Evolutionary conservation across 164 flowering plant species (phyloP).

Genomic region (Litsea cubeba): DNA sequence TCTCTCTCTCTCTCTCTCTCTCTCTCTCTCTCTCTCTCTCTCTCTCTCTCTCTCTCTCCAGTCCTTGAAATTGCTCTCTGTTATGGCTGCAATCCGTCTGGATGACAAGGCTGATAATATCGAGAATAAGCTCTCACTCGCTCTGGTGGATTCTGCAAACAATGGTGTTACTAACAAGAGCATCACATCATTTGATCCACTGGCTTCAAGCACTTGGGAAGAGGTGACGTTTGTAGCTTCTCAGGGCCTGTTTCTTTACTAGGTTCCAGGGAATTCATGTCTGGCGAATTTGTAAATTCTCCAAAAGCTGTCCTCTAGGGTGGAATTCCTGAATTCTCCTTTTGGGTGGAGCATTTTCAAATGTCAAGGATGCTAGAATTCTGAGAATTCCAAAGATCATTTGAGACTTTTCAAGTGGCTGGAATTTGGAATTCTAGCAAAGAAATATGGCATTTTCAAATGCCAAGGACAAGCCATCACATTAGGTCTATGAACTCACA

Average conservation of each 20-base stretch:
- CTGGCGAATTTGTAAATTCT: too few relatives aligned
- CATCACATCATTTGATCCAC: constrained; percentile 61
- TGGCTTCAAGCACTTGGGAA: constrained; percentile 98
- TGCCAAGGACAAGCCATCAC: too few relatives aligned
- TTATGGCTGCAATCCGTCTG: constrained; percentile 85
- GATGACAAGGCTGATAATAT: constrained; percentile 64
- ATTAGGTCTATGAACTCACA: too few relatives aligned
- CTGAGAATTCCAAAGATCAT: too few relatives aligned
- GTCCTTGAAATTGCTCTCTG: constrained; percentile 93
- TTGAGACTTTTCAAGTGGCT: too few relatives aligned
- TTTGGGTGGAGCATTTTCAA: too few relatives aligned
- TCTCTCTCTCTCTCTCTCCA: constrained; percentile 21
- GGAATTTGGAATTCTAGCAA: too few relatives aligned
- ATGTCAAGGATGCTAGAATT: too few relatives aligned
- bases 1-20: constrained; percentile 1
- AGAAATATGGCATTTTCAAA: too few relatives aligned
- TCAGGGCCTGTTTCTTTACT: neutral
- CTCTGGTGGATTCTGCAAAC: constrained; percentile 50
- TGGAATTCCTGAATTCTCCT: too few relatives aligned
- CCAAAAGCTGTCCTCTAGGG: too few relatives aligned
- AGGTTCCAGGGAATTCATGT: too few relatives aligned
- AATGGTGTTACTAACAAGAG: constrained; percentile 36
- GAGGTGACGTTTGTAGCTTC: constrained; percentile 41
- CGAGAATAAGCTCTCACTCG: constrained; percentile 59
- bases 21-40: constrained; percentile 5